Conservation (phyloP, 2,329 filamentous ascomycete species). For the Aphanocladium album region DNA sequence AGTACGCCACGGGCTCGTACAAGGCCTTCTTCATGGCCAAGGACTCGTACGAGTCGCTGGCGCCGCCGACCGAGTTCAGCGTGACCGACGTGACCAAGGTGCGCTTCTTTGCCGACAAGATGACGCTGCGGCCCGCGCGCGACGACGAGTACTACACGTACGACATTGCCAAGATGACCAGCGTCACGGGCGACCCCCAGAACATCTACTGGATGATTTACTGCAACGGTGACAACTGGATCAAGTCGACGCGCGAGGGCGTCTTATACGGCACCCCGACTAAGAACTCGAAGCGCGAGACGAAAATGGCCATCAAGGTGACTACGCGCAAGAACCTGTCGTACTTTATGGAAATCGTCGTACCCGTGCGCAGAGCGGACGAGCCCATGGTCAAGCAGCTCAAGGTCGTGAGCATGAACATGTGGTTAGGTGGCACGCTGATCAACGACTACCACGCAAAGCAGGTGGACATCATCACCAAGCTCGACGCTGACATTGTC, state of each 20-base stretch:
- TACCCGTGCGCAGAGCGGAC: conserved; percentile 26
- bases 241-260: conserved; percentile 26
- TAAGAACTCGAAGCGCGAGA: conserved; percentile 12
- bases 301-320: conserved; percentile 25
- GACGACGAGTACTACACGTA: conserved; percentile 28
- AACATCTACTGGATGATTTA: conserved; percentile 25
- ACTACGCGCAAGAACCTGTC: conserved; percentile 18
- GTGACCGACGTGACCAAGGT: conserved; percentile 12
- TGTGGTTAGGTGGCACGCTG: conserved; percentile 33
- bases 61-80: conserved; percentile 27
- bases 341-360: conserved; percentile 22
- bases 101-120: conserved; percentile 22
- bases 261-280: conserved; percentile 30
- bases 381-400: conserved; percentile 28
- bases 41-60: conserved; percentile 32
- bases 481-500: conserved; percentile 29
- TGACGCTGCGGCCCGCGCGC: conserved; percentile 31
- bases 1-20: conserved; percentile 28
- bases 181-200: conserved; percentile 18
- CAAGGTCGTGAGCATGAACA: conserved; percentile 33
- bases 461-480: conserved; percentile 30
- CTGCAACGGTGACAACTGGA: conserved; percentile 25
- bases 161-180: conserved; percentile 27
- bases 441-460: conserved; percentile 34
- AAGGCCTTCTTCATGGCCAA: conserved; percentile 32